phyloP scores from a whole-genome alignment of 2,329 filamentous ascomycete species.

The Beauveria bassiana region DNA sequence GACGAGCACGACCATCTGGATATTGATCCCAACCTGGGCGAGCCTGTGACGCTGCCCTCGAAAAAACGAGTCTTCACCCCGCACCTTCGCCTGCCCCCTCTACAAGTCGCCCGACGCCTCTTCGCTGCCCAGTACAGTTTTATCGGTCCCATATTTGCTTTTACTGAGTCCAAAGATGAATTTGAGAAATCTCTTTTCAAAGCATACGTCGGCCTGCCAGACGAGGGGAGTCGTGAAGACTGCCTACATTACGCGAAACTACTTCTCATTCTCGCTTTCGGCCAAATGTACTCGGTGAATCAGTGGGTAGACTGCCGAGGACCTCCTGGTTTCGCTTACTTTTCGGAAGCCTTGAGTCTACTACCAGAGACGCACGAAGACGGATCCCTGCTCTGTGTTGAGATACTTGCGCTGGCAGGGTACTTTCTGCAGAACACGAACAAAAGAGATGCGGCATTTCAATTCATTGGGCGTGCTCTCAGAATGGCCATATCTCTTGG shows the following conservation, averaged over 20 bases:
- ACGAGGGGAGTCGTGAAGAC: conserved; percentile 35
- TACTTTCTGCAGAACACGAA: conserved; percentile 53
- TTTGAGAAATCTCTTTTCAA: conserved; percentile 38
- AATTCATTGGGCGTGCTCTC: conserved; percentile 46
- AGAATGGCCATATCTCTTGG: conserved; percentile 51
- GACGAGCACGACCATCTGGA: conserved; percentile 26
- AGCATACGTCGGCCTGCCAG: conserved; percentile 35
- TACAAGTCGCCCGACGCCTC: conserved; percentile 41
- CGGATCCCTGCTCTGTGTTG: conserved; percentile 45
- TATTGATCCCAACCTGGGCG: conserved; percentile 25
- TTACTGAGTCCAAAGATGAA: conserved; percentile 34
- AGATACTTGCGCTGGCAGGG: conserved; percentile 45
- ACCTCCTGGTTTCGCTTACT: conserved; percentile 48
- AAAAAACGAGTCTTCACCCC: conserved; percentile 19
- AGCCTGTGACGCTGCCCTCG: conserved; percentile 26
- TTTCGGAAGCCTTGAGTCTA: conserved; percentile 41
- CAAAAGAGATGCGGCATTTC: conserved; percentile 44
- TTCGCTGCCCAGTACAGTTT: conserved; percentile 47
- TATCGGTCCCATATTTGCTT: conserved; percentile 50
- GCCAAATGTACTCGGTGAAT: conserved; percentile 50
- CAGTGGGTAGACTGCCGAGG: conserved; percentile 44
- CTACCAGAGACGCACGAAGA: conserved; percentile 49
- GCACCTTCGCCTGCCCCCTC: conserved; percentile 35
- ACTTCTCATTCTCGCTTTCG: conserved; percentile 45
- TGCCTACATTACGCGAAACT: conserved; percentile 45